A percentile compares a stretch with the other conserved stretches of the same genome.
These are phyloP conservation scores for Seiridium unicorne DNA, from an alignment of 2,329 filamentous ascomycete species.

Conservation along the genomic window DNA sequence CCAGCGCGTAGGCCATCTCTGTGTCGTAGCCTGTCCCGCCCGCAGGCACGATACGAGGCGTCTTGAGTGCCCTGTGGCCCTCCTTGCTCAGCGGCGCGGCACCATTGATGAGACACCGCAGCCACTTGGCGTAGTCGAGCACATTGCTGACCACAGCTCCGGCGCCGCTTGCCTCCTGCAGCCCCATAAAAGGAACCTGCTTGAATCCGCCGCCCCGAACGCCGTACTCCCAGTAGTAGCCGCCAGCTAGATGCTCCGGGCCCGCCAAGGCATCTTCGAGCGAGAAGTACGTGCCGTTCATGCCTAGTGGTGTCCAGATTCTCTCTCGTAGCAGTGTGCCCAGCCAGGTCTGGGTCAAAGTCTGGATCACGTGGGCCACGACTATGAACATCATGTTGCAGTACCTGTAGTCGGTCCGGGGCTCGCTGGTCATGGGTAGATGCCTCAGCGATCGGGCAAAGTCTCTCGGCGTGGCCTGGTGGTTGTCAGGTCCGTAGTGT, in stretches of 20 bases:
- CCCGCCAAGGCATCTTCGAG: slow-evolving; percentile 26
- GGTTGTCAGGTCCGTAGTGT: slow-evolving; percentile 28
- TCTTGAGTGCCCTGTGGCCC: slow-evolving; percentile 30
- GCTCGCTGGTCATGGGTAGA: slow-evolving; percentile 40
- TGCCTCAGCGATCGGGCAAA: slow-evolving; percentile 39
- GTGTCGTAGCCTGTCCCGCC: slow-evolving; percentile 25
- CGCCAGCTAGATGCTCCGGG: slow-evolving; percentile 33
- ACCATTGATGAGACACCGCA: slow-evolving; percentile 42
- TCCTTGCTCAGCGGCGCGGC: slow-evolving; percentile 30
- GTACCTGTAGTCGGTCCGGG: slow-evolving; percentile 46
- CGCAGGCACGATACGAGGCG: slow-evolving; percentile 26
- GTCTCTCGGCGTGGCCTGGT: slow-evolving; percentile 31
- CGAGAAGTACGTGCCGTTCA: slow-evolving; percentile 37
- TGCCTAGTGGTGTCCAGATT: slow-evolving; percentile 43
- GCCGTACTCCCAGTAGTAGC: slow-evolving; percentile 37
- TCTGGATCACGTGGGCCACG: slow-evolving; percentile 43
- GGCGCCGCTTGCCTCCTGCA: slow-evolving; percentile 34
- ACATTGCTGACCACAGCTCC: slow-evolving; percentile 44
- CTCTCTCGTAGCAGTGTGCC: slow-evolving; percentile 35
- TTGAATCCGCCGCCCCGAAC: slow-evolving; percentile 13
- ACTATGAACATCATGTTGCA: slow-evolving; percentile 52
- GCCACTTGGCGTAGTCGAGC: slow-evolving; percentile 50
- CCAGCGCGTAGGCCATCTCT: slow-evolving; percentile 37
- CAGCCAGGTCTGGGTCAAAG: slow-evolving; percentile 35
- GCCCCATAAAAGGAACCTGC: slow-evolving; percentile 22